Percentiles rank a stretch among this genome's conserved stretches.
Evolutionary conservation across 768 basidiomycete species (phyloP).

Genomic region (Cyathus striatus): DNA sequence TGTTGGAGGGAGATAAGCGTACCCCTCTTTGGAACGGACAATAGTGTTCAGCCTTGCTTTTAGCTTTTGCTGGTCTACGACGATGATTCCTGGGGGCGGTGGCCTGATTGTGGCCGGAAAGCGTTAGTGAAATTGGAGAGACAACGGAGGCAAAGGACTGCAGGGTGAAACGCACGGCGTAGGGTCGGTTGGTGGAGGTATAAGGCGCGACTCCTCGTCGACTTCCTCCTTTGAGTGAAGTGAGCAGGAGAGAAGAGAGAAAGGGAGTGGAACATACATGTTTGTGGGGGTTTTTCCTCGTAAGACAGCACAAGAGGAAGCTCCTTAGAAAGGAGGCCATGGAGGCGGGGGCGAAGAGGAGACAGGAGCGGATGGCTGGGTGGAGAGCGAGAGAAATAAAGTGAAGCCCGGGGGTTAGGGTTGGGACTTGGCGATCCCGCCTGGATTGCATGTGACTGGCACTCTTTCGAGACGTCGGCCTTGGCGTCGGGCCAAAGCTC

Average conservation of each 20-base stretch:
- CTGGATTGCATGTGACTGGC: too few species aligned
- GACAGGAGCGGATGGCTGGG: too few species aligned
- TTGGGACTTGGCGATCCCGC: not conserved
- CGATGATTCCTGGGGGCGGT: constrained; percentile 7
- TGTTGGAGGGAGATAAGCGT: constrained; percentile 11
- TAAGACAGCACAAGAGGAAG: constrained; percentile 16
- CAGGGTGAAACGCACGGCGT: constrained; percentile 10
- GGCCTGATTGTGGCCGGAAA: not conserved
- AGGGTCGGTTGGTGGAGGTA: constrained; percentile 14
- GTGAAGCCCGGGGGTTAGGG: not conserved
- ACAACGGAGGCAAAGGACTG: not conserved
- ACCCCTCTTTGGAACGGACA: constrained; percentile 58
- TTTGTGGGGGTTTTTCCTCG: constrained; percentile 10
- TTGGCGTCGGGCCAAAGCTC: too few species aligned
- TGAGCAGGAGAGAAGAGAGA: not conserved
- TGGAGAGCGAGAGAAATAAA: not conserved
- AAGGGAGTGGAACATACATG: constrained; percentile 4
- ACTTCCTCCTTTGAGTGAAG: constrained; percentile 6
- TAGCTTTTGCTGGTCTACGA: constrained; percentile 40
- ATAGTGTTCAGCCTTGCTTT: constrained; percentile 48
- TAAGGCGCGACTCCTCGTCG: constrained; percentile 21
- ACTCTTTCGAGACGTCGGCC: too few species aligned
- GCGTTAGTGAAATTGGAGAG: not conserved
- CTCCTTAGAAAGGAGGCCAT: too few species aligned
- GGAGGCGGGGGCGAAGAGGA: too few species aligned